A percentile compares a stretch with the other conserved stretches of the same genome.
phyloP scores from a whole-genome alignment of 1,284 basidiomycete species.

The Porogramme epimiltina region DNA sequence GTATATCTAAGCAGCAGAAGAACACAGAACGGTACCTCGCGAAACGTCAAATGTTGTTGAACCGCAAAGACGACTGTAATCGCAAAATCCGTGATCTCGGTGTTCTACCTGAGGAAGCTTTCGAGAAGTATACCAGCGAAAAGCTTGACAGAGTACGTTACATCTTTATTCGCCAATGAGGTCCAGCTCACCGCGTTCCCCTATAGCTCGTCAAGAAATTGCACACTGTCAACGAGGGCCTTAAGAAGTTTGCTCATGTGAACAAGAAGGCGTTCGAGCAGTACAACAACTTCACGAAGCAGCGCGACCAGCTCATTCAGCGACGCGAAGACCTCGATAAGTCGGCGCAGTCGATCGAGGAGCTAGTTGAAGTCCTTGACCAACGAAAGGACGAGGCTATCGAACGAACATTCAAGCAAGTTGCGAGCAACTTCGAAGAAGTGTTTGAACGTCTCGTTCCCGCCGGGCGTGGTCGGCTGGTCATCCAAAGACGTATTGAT shows the following conservation, averaged over 20 bases:
- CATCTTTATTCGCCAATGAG: not conserved
- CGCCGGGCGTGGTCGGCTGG: constrained; percentile 85
- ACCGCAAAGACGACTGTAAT: constrained; percentile 91
- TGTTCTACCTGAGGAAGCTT: constrained; percentile 96
- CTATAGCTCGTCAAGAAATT: constrained; percentile 86
- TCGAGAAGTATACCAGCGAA: constrained; percentile 88
- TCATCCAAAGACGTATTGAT: constrained; percentile 90
- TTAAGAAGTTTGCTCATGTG: constrained; percentile 97
- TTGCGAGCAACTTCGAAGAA: constrained; percentile 94
- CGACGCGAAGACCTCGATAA: constrained; percentile 90
- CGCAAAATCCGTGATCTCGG: constrained; percentile 95
- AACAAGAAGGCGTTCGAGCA: constrained; percentile 99
- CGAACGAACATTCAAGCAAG: constrained; percentile 97
- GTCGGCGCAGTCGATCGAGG: constrained; percentile 87
- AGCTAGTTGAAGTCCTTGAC: constrained; percentile 94
- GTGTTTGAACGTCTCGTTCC: constrained; percentile 98
- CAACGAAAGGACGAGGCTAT: constrained; percentile 99
- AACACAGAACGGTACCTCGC: constrained; percentile 92
- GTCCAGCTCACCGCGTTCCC: not conserved
- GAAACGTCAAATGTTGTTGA: constrained; percentile 84
- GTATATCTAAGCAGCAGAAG: constrained; percentile 90
- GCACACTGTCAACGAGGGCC: constrained; percentile 86
- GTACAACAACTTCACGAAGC: constrained; percentile 97
- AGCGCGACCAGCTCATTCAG: constrained; percentile 87
- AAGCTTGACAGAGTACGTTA: constrained; percentile 77